Evolutionary conservation across 208 protist species (phyloP).

Genomic region (Leishmania aethiopica): DNA sequence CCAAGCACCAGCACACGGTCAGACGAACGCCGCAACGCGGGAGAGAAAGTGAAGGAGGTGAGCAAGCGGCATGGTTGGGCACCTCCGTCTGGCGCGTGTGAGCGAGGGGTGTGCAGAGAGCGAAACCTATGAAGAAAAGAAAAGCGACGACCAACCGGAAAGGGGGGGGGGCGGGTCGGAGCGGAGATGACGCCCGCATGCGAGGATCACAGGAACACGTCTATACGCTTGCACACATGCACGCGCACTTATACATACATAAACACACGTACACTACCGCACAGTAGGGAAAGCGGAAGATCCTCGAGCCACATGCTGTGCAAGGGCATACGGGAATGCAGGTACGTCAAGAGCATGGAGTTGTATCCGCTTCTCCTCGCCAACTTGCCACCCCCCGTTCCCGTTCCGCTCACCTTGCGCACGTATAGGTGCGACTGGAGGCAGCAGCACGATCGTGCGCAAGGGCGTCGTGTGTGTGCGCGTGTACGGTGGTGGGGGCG

Average conservation of each 20-base stretch:
- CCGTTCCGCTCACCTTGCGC: not conserved
- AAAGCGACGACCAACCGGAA: not conserved
- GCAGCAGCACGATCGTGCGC: not conserved
- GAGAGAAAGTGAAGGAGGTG: not conserved
- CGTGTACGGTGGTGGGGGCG: not conserved
- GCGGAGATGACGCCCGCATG: not conserved
- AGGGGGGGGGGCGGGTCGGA: not conserved
- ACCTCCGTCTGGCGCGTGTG: not conserved
- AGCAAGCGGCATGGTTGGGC: not conserved
- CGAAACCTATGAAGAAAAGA: not conserved
- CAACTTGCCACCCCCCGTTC: not conserved
- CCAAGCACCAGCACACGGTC: not conserved
- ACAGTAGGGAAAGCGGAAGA: too few relatives aligned
- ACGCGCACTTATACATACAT: constrained; percentile 2
- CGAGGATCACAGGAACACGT: not conserved
- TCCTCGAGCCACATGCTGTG: not conserved
- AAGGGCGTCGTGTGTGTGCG: not conserved
- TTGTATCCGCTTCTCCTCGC: too few relatives aligned
- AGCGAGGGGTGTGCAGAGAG: not conserved
- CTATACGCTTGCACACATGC: not conserved
- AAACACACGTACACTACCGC: too few relatives aligned
- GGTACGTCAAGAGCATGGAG: not conserved
- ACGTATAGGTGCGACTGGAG: not conserved
- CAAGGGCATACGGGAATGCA: not conserved
- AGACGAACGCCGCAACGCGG: not conserved